Percentiles rank a stretch among this genome's conserved stretches.
Evolutionary conservation across 257 asterid genomes (phyloP).

Genomic region (Capsicum chinense): DNA sequence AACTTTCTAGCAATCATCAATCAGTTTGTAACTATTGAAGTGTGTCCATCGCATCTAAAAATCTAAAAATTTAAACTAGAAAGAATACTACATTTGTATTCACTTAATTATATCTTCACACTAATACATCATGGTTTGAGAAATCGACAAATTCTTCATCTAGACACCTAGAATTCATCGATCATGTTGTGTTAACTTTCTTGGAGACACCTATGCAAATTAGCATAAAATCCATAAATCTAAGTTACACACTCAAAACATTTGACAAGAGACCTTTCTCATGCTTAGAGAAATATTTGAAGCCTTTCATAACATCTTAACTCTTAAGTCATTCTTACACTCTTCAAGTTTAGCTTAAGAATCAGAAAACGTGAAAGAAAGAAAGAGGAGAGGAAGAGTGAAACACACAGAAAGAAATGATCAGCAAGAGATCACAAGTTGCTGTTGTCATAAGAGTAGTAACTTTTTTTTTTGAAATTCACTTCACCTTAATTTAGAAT

Average conservation of each 20-base stretch:
- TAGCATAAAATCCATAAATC: not conserved
- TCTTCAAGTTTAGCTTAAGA: conserved; percentile 25
- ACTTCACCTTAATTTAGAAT: conserved; percentile 54
- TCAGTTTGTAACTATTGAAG: not conserved
- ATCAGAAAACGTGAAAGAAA: not conserved
- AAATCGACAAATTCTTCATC: not conserved
- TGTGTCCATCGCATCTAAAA: not conserved
- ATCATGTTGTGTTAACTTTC: conserved; percentile 7
- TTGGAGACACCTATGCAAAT: not conserved
- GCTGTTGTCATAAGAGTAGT: not conserved
- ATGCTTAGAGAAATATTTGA: conserved; percentile 8
- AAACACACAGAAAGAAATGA: conserved; percentile 25
- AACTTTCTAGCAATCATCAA: not conserved
- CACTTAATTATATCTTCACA: not conserved
- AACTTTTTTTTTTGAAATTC: not conserved
- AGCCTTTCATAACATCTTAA: conserved; percentile 14
- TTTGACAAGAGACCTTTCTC: conserved; percentile 13
- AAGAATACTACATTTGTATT: not conserved
- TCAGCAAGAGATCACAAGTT: not conserved
- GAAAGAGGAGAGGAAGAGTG: not conserved
- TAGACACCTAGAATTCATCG: conserved; percentile 13
- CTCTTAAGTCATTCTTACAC: conserved; percentile 29
- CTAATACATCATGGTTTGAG: not conserved
- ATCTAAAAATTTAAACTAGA: not conserved
- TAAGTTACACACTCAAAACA: not conserved